These are phyloP conservation scores for Zasmidium citrigriseum DNA, from an alignment of 2,329 filamentous ascomycete genomes.

Conservation along the genomic window DNA sequence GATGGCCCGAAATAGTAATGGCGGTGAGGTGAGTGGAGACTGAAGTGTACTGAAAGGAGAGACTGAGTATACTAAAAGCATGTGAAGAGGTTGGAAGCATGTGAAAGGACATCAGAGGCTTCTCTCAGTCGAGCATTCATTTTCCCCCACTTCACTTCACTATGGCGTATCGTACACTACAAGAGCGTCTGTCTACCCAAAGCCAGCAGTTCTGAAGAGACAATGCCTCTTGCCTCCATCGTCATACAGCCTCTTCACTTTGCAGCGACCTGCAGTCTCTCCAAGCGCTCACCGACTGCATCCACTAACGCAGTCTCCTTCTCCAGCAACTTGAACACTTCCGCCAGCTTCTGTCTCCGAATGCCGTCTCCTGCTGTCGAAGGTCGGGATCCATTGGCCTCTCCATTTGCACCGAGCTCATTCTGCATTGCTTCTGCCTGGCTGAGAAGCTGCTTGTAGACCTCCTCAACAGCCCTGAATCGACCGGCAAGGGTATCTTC, in stretches of 20 bases:
- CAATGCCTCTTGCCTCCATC: too few species aligned
- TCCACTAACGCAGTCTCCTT: constrained; percentile 69
- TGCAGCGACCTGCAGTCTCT: constrained; percentile 47
- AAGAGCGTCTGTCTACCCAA: background rate
- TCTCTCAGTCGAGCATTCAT: background rate
- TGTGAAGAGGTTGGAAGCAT: background rate
- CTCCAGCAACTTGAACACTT: constrained; percentile 65
- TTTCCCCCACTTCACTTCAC: background rate
- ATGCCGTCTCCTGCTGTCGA: constrained; percentile 55
- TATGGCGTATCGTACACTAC: background rate
- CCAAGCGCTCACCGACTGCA: constrained; percentile 63
- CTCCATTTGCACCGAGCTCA: constrained; percentile 32
- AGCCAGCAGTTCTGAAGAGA: too few species aligned
- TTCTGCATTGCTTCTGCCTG: constrained; percentile 31
- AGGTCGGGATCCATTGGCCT: constrained; percentile 29
- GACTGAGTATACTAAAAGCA: background rate
- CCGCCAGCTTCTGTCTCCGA: constrained; percentile 62
- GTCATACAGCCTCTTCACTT: too few species aligned
- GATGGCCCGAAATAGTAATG: background rate
- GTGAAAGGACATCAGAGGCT: too few species aligned
- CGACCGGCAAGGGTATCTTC: constrained; percentile 22
- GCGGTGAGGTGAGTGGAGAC: background rate
- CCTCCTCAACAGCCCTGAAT: constrained; percentile 26
- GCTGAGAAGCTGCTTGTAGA: constrained; percentile 30
- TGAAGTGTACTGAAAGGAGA: background rate